Conservation (phyloP, 805 yeast genomes). For the Candida nitratophila region DNA sequence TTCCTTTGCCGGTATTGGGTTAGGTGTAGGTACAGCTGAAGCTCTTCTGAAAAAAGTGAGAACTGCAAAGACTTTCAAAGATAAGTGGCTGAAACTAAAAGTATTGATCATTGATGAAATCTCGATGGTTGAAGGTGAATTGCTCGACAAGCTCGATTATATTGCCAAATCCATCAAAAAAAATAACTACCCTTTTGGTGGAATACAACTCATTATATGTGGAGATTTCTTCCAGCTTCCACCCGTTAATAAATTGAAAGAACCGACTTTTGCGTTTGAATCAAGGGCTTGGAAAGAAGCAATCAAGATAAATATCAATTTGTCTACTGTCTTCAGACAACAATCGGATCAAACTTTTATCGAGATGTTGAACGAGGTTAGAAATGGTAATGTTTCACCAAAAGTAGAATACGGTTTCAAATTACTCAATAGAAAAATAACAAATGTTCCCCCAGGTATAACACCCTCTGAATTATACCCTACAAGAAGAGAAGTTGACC, state of each 20-base stretch:
- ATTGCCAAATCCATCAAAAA: conserved; percentile 48
- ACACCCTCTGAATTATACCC: conserved; percentile 72
- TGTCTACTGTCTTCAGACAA: conserved; percentile 68
- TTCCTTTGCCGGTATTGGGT: conserved; percentile 71
- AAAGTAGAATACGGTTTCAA: conserved; percentile 44
- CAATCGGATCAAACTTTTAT: conserved; percentile 65
- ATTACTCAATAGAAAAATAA: conserved; percentile 35
- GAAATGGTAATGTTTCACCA: conserved; percentile 51
- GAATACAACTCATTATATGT: conserved; percentile 66
- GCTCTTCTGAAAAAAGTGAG: conserved; percentile 45
- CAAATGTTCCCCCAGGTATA: conserved; percentile 48
- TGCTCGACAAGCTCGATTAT: conserved; percentile 55
- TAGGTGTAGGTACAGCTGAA: conserved; percentile 49
- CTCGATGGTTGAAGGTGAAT: conserved; percentile 69
- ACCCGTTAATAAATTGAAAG: conserved; percentile 44
- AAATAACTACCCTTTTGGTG: conserved; percentile 59
- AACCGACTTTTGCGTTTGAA: conserved; percentile 55
- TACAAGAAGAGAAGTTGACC: conserved; percentile 64
- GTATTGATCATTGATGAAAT: conserved; percentile 73
- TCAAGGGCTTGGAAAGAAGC: conserved; percentile 53
- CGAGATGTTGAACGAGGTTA: conserved; percentile 67
- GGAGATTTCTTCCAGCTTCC: conserved; percentile 84
- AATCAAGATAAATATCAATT: conserved; percentile 48
- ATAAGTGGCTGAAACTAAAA: conserved; percentile 48
- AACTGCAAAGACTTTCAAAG: conserved; percentile 39